Conservation (phyloP, 306 rosid genomes). For the Prunus fruticosa region DNA sequence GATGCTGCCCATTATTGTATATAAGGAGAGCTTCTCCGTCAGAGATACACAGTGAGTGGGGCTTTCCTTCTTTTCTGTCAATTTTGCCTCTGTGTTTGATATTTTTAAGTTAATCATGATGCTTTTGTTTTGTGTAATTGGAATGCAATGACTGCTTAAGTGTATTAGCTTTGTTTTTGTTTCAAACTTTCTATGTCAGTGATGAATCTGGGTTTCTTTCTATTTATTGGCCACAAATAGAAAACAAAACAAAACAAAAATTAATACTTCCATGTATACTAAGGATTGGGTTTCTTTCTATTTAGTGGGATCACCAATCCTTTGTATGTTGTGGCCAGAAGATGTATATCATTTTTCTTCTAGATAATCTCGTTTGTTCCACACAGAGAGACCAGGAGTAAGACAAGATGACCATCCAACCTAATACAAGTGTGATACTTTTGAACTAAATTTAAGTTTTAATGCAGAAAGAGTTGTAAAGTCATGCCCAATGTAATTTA, state of each 20-base stretch:
- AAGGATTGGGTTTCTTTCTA: too few relatives aligned
- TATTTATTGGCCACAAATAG: too few relatives aligned
- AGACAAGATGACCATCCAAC: neutral
- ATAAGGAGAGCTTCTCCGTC: conserved; percentile 72
- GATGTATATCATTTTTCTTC: neutral
- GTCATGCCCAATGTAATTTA: too few relatives aligned
- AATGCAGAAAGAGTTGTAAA: neutral
- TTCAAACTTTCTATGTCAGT: too few relatives aligned
- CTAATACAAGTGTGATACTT: neutral
- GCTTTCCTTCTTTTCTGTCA: neutral
- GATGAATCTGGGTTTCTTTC: too few relatives aligned
- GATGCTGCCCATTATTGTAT: conserved; percentile 78
- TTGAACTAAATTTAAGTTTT: neutral
- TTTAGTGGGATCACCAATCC: too few relatives aligned
- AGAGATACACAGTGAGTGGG: conserved; percentile 75
- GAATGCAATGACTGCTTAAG: neutral
- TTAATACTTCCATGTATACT: too few relatives aligned
- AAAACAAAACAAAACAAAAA: too few relatives aligned
- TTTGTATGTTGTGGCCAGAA: too few relatives aligned
- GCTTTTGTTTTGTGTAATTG: neutral
- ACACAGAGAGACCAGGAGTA: neutral
- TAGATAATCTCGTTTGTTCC: neutral
- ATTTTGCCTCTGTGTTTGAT: neutral
- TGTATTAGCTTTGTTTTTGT: neutral
- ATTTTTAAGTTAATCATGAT: neutral